Base-by-base conservation (phyloP, 2,329 filamentous ascomycete species). In the Metarhizium album region DNA sequence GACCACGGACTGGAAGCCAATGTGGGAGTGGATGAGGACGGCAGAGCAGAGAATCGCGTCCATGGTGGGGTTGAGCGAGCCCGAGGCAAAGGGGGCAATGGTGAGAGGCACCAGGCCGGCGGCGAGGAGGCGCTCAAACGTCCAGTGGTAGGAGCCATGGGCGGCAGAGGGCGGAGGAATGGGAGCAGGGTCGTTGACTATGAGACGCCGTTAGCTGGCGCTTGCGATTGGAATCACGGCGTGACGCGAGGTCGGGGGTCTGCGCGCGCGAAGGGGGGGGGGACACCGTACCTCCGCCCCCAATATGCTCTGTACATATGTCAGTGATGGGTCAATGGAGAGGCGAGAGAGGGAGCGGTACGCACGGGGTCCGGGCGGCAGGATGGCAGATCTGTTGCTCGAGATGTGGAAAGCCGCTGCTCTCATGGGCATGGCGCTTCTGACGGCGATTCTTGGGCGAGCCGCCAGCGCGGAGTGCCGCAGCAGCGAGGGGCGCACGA, bases 61-160 rank as follows among this genome's bases (percentile, higher is more conserved):
- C 63, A 86, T 79, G 57, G 86, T 76, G 48, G 93, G 93, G 80
- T 95, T 95, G 58, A 97, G 78, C 38, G 88, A 88, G 64, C 90
- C 90, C 54, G 87, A 84, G 54, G 90, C 90, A 71, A 98, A 98
- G 56, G 93, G 93, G 38, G 90, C 85, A 58, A 97, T 76, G 56
- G 86, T 89, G 58, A 98, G 76, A 47, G 93, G 94, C 55, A 98
- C 74, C 55, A 98, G 81, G 51, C 82, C 86, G 52, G 81, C 84
- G 52, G 89, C 84, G 60, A 97, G 74, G 51, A 89, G 67, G 65
- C 88, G 90, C 78, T 98, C 93, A 64, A 95, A 95, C 54, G 86
- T 87, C 93, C 93, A 98, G 80, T 98, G 93, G 76, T 97, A 98
- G 70, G 87, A 94, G 61, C 93, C 93, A 73, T 98, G 88, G 51